Evolutionary conservation across 345 rosid genomes (phyloP).

Genomic region (Citropsis articulata): DNA sequence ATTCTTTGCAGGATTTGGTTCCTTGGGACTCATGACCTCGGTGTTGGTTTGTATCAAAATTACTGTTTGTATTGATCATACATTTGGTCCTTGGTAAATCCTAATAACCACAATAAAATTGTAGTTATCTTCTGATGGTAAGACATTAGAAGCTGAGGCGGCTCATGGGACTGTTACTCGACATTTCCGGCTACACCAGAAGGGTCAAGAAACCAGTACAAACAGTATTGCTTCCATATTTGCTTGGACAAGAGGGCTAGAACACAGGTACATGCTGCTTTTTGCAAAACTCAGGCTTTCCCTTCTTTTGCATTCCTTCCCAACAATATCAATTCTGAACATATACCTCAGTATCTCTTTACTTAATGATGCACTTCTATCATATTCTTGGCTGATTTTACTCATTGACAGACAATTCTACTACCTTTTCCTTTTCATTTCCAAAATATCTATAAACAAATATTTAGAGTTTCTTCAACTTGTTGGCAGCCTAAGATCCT

Average conservation of each 20-base stretch:
- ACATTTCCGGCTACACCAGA: constrained; percentile 85
- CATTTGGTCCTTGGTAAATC: not conserved
- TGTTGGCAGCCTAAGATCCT: not conserved
- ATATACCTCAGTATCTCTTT: not conserved
- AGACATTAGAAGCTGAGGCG: constrained; percentile 93
- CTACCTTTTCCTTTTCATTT: not conserved
- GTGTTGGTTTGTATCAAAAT: constrained; percentile 63
- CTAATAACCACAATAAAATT: constrained; percentile 15
- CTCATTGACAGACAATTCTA: not conserved
- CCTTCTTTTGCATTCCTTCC: not conserved
- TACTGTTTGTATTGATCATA: not conserved
- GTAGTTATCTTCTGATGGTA: constrained; percentile 93
- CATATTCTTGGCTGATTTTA: not conserved
- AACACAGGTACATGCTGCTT: constrained; percentile 65
- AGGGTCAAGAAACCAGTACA: constrained; percentile 97
- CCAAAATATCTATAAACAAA: not conserved
- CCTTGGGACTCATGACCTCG: constrained; percentile 96
- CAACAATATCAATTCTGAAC: not conserved
- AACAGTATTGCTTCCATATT: constrained; percentile 95
- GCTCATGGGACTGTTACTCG: constrained; percentile 99
- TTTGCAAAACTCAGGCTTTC: not conserved
- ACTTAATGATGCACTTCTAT: not conserved
- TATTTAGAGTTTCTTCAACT: not conserved
- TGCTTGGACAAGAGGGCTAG: constrained; percentile 95
- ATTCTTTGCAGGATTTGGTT: constrained; percentile 78